These are phyloP conservation scores for Thermothelomyces thermophilus DNA, from an alignment of 2,329 filamentous ascomycete species.

Conservation along the genomic window DNA sequence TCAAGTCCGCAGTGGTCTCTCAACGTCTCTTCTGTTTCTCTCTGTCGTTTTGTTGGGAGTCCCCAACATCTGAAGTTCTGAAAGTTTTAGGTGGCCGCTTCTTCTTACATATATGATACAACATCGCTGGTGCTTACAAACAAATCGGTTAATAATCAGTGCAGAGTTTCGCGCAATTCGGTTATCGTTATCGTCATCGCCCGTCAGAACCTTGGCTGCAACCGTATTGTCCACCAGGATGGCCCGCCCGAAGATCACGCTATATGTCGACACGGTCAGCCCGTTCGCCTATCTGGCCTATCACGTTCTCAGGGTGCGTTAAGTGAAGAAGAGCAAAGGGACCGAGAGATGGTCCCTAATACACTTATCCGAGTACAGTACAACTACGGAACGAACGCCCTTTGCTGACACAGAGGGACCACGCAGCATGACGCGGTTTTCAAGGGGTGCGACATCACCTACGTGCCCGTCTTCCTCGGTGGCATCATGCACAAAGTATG, in stretches of 20 bases:
- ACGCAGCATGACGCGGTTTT: constrained; percentile 31
- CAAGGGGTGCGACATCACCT: constrained; percentile 28
- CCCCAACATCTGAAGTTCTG: not conserved
- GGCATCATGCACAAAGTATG: constrained; percentile 33
- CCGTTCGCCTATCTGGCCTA: constrained; percentile 36
- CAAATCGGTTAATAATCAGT: too few species aligned
- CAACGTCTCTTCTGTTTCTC: too few species aligned
- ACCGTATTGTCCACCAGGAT: constrained; percentile 7
- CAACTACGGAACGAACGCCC: too few species aligned
- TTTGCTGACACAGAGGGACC: too few species aligned
- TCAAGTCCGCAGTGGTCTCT: not conserved
- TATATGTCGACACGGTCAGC: constrained; percentile 36
- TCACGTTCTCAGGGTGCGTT: constrained; percentile 33
- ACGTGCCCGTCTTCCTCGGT: constrained; percentile 35
- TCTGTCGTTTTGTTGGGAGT: too few species aligned
- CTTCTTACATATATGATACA: too few species aligned
- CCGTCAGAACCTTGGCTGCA: not conserved
- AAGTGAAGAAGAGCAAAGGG: too few species aligned
- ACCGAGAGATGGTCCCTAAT: too few species aligned
- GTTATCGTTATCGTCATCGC: not conserved
- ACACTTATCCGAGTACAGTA: too few species aligned
- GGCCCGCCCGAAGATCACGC: constrained; percentile 29
- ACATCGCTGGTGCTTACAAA: too few species aligned
- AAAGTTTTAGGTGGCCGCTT: too few species aligned
- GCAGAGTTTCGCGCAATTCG: too few species aligned